Evolutionary conservation across 805 yeast genomes (phyloP), one percentile per base, ranked within the genome.

Genomic region (Tetrapisispora namnaoensis): DNA sequence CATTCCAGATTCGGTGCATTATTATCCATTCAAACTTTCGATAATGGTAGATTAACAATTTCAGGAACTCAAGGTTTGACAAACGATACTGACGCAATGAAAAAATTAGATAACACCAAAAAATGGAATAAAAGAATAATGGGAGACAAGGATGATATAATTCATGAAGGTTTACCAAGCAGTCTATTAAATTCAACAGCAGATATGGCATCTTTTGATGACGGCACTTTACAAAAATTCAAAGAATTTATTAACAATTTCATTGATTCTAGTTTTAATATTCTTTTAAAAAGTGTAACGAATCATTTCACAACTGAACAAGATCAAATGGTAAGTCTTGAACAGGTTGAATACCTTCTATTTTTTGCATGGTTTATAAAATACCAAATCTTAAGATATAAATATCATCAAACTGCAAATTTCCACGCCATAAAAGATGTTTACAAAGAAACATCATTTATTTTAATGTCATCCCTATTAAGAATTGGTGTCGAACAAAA

Each of bases 1-100:
- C 99, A 91, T 61, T 90, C 93, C 2, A 74, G 95, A 46, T 91
- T 91, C 69, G 99, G 99, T 0, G 82, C 97, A 0, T 69, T 90
- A 53, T 65, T 89, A 11, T 82, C 95, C 1, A 72, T 91, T 30
- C 80, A 82, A 51, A 77, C 83, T 18, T 73, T 75, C 22, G 80
- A 81, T 47, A 71, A 79, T 28, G 72, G 70, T 3, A 70, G 85
- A 28, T 65, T 85, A 18, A 77, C 86, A 6, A 75, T 88, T 1
- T 75, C 93, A 2, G 68, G 68, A n/a, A 93, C 95, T 2, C 90
- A 86, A 55, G 87, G 82, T 3, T 57, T 84, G 3, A 55, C 71
- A 11, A 70, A 74, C 41, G 72, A 74, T 9, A 59, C 66, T n/a
- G 73, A 78, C 42, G 70, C 89, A 0, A 64, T 91, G 35, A 75